Base-by-base conservation (phyloP, 768 basidiomycete species). In the Lactifluus subvellereus region DNA sequence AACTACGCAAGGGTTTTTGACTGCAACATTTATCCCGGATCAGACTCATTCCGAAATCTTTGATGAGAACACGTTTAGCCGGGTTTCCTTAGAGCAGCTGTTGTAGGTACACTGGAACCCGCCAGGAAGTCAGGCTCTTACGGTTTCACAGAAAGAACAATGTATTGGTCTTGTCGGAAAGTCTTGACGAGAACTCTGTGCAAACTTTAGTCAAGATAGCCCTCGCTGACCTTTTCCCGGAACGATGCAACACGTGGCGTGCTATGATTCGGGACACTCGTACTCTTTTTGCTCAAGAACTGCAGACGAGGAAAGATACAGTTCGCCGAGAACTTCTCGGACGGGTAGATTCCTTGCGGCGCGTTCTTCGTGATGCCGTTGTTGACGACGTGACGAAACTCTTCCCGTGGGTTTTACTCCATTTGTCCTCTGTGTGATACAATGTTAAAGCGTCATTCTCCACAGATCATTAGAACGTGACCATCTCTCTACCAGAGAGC, bases 1-100 rank as follows among this genome's bases (percentile, higher is more conserved):
- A 47, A 62, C 63, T 8, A n/a, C 32, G 10, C 70, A 69, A 54
- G 70, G 59, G 0, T 33, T 69, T 16, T 35, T 56, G n/a, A 62
- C 62, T 0, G 57, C 30, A 0, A 22, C 30, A 13, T 66, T 38
- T 49, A 18, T 40, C 32, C 53, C 22, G 0, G 33, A 9, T 10
- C 7, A 6, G 2, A 48, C 11, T 32, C 43, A 6, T 20, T 3
- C 27, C 3, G 11, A 18, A 7, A 0, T 1, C 5, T 5, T 54
- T 10, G 18, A 32, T 13, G 10, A 14, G 0, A 6, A 1, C 14
- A 1, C 27, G 0, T 7, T 7, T 3, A 55, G 4, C 16, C 1
- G 7, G 6, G 0, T 61, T 2, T 14, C 6, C 3, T 37, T 61
- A 2, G 37, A 48, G 6, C 35, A 55, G 27, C 4, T 61, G 16